Conservation (phyloP, 495 filamentous ascomycete species). For the Thermochaetoides thermophila region DNA sequence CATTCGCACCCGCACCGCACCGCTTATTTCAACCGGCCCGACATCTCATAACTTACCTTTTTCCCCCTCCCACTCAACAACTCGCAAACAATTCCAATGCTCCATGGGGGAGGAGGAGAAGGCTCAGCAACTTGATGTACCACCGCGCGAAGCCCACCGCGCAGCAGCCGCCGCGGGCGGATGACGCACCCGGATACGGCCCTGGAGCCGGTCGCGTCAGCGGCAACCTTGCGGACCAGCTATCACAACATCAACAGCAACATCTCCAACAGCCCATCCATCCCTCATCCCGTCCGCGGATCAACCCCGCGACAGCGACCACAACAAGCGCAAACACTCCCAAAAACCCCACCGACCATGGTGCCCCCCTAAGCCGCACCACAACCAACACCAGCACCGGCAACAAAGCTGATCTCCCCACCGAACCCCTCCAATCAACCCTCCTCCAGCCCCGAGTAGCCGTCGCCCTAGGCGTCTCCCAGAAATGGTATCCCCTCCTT, state of each 20-base stretch:
- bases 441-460: slow-evolving; percentile 36
- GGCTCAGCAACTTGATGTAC: slow-evolving; percentile 15
- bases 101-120: slow-evolving; percentile 15
- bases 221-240: slow-evolving; percentile 3
- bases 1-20: background rate
- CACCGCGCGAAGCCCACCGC: slow-evolving; percentile 16
- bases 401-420: too few relatives aligned
- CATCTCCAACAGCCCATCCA: background rate
- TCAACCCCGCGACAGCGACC: slow-evolving; percentile 1
- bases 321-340: background rate
- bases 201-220: too few relatives aligned
- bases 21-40: background rate
- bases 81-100: background rate
- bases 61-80: background rate
- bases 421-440: slow-evolving; percentile 55
- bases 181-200: too few relatives aligned
- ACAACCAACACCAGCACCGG: slow-evolving; percentile 31
- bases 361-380: background rate
- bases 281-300: background rate
- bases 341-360: too few relatives aligned
- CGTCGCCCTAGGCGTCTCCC: slow-evolving; percentile 33
- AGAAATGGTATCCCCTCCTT: slow-evolving; percentile 30
- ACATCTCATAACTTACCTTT: background rate
- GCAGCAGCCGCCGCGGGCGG: slow-evolving; percentile 11
- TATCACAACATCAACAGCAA: background rate